A percentile compares a stretch with the other conserved stretches of the same genome.
phyloP scores from a whole-genome alignment of 2,329 filamentous ascomycete species.

The Claviceps humidiphila region DNA sequence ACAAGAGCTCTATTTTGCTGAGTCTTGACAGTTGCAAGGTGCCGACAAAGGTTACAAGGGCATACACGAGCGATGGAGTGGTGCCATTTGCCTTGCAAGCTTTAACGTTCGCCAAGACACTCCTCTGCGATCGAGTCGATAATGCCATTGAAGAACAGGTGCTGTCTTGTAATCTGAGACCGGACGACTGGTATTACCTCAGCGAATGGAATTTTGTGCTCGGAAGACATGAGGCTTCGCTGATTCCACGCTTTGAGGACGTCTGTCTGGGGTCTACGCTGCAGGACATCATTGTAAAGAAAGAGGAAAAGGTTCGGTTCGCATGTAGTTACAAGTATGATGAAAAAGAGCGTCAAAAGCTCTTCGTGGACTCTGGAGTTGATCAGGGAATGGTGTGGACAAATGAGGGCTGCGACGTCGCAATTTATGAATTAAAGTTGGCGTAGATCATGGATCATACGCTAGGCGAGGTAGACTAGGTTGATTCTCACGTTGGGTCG shows the following conservation, averaged over 20 bases:
- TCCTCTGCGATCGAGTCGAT: not conserved
- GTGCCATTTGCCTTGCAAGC: constrained; percentile 1
- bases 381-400: not conserved
- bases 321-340: constrained; percentile 1
- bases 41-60: not conserved
- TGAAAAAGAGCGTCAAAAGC: not conserved
- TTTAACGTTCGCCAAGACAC: not conserved
- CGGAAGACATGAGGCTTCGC: not conserved
- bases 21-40: constrained; percentile 1
- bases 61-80: not conserved
- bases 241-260: not conserved
- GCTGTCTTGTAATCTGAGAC: not conserved
- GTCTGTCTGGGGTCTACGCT: not conserved
- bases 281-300: not conserved
- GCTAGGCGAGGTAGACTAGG: not conserved
- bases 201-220: constrained; percentile 1
- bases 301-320: not conserved
- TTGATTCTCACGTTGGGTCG: too few relatives aligned
- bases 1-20: not conserved
- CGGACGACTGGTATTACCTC: not conserved
- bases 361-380: not conserved
- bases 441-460: not conserved
- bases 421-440: not conserved
- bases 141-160: not conserved
- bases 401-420: not conserved